phyloP scores from a whole-genome alignment of 2,329 filamentous ascomycete genomes.

The Volutella citrinella region DNA sequence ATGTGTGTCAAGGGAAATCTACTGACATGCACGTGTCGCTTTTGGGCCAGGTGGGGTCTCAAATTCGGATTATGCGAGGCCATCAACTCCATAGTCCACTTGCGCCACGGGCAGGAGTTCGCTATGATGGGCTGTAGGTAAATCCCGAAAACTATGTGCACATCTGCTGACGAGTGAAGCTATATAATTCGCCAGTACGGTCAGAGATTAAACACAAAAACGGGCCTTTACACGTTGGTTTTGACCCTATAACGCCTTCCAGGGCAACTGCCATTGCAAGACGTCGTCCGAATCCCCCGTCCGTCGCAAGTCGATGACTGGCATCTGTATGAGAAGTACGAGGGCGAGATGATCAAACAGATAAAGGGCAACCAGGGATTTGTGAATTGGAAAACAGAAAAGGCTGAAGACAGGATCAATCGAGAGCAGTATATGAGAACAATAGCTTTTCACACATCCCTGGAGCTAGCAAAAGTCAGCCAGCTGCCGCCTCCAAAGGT shows the following conservation, averaged over 20 bases:
- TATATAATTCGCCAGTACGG: slow-evolving; percentile 49
- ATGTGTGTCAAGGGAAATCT: slow-evolving; percentile 41
- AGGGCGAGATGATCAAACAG: slow-evolving; percentile 40
- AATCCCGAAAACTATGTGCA: not conserved
- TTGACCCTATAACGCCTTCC: slow-evolving; percentile 44
- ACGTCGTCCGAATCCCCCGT: slow-evolving; percentile 43
- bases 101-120: slow-evolving; percentile 49
- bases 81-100: slow-evolving; percentile 47
- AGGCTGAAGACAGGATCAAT: slow-evolving; percentile 27
- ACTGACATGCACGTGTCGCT: slow-evolving; percentile 47
- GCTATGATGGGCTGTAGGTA: slow-evolving; percentile 57
- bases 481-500: slow-evolving; percentile 4
- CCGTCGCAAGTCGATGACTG: slow-evolving; percentile 58
- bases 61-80: slow-evolving; percentile 52
- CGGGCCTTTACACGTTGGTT: slow-evolving; percentile 40
- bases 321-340: slow-evolving; percentile 46
- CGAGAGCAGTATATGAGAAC: slow-evolving; percentile 26
- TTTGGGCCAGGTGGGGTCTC: slow-evolving; percentile 46
- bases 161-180: too few relatives aligned
- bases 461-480: slow-evolving; percentile 16
- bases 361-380: slow-evolving; percentile 38
- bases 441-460: slow-evolving; percentile 22
- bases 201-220: slow-evolving; percentile 24
- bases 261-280: slow-evolving; percentile 40
- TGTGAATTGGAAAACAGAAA: slow-evolving; percentile 38